These are phyloP conservation scores for Pseudonectria foliicola DNA, from an alignment of 2,329 filamentous ascomycete species.

Conservation along the genomic window DNA sequence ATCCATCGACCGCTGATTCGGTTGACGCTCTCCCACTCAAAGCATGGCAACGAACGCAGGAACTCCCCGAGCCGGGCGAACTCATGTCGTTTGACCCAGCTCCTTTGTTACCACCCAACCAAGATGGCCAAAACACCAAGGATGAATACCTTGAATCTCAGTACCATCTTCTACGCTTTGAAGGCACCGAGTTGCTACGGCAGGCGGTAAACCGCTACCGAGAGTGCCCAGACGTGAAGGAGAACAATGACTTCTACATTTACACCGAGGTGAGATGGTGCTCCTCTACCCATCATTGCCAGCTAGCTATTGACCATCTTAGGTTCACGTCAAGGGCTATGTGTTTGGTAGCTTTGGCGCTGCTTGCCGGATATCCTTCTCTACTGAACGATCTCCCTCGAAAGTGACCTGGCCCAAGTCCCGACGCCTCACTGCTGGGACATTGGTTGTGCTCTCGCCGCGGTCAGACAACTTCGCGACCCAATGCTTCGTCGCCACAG, in stretches of 20 bases:
- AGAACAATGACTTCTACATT: conserved; percentile 51
- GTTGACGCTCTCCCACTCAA: neutral
- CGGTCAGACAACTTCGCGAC: conserved; percentile 53
- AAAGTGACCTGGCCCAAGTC: conserved; percentile 58
- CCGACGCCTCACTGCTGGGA: conserved; percentile 44
- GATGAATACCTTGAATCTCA: conserved; percentile 62
- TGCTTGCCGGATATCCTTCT: conserved; percentile 64
- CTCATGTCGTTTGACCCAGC: conserved; percentile 13
- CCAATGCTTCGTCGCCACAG: conserved; percentile 61
- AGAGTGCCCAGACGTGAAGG: conserved; percentile 44
- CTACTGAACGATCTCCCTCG: conserved; percentile 55
- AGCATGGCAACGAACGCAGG: conserved; percentile 12
- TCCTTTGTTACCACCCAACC: conserved; percentile 6
- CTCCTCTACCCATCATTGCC: neutral
- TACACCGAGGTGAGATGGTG: conserved; percentile 58
- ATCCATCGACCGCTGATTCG: neutral
- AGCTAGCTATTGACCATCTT: neutral
- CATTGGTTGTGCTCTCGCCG: conserved; percentile 46
- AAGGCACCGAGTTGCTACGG: conserved; percentile 62
- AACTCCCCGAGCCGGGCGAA: conserved; percentile 19
- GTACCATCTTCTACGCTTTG: conserved; percentile 69
- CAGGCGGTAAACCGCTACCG: conserved; percentile 55
- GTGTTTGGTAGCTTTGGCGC: conserved; percentile 56
- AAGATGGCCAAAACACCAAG: conserved; percentile 6
- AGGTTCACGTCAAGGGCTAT: conserved; percentile 63